phyloP scores from a whole-genome alignment of 306 rosid genomes.

The Dalbergia oliveri region DNA sequence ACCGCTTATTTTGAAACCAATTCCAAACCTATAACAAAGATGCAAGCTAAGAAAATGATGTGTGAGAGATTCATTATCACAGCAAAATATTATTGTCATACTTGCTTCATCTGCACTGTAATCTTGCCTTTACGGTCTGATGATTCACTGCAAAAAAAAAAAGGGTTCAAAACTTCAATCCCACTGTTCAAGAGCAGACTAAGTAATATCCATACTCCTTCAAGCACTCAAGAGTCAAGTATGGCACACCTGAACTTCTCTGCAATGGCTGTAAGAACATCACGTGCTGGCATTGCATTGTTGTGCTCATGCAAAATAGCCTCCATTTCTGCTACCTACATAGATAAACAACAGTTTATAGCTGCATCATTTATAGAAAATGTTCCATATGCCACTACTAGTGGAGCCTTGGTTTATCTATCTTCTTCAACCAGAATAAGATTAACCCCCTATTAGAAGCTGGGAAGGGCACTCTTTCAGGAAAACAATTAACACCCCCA shows the following conservation, averaged over 20 bases:
- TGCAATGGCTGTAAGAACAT: constrained; percentile 77
- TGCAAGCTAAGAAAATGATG: constrained; percentile 44
- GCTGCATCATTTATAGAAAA: not conserved
- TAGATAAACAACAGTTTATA: constrained; percentile 40
- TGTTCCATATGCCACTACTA: not conserved
- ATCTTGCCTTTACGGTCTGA: constrained; percentile 89
- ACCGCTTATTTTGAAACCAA: constrained; percentile 98
- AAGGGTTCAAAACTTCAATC: constrained; percentile 33
- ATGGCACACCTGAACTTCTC: constrained; percentile 88
- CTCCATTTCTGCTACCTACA: constrained; percentile 92
- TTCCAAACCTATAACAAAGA: constrained; percentile 85
- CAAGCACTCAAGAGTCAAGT: constrained; percentile 9
- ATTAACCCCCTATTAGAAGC: constrained; percentile 10
- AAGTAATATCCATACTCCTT: constrained; percentile 15
- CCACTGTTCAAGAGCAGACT: constrained; percentile 29
- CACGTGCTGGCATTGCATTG: constrained; percentile 87
- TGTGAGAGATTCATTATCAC: not conserved
- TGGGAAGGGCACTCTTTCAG: not conserved
- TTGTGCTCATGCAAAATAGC: constrained; percentile 81
- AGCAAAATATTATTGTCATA: constrained; percentile 55
- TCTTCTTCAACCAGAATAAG: not conserved
- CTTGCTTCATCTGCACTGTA: constrained; percentile 95
- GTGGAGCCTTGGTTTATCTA: constrained; percentile 4
- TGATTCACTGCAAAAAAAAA: constrained; percentile 64
- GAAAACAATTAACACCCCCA: not conserved